These are phyloP conservation scores for Euphrasia arctica DNA, from an alignment of 305 asterid species.

Conservation along the genomic window DNA sequence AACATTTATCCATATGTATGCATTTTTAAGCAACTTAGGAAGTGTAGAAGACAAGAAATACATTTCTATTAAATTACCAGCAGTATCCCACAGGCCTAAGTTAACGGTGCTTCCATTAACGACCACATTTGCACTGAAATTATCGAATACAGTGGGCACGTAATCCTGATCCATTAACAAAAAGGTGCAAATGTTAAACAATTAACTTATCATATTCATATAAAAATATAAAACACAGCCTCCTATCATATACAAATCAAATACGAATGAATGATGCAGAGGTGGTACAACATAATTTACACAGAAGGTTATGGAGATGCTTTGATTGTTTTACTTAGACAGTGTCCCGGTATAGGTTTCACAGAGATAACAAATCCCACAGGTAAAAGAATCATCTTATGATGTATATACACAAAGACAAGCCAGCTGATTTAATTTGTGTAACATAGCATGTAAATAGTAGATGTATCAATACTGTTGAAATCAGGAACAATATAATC, in stretches of 20 bases:
- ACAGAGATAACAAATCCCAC: not conserved
- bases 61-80: constrained; percentile 53
- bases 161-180: constrained; percentile 61
- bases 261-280: constrained; percentile 2
- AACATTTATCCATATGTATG: constrained; percentile 1
- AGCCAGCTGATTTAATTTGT: not conserved
- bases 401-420: not conserved
- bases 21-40: constrained; percentile 10
- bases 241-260: constrained; percentile 16
- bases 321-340: not conserved
- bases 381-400: not conserved
- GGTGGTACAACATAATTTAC: not conserved
- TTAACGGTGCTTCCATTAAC: constrained; percentile 93
- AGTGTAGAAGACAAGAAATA: not conserved
- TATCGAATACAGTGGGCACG: constrained; percentile 95
- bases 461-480: not conserved
- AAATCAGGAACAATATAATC: not conserved
- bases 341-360: not conserved
- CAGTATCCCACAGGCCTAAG: constrained; percentile 99
- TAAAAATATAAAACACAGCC: not conserved
- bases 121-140: constrained; percentile 97
- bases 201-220: constrained; percentile 5
- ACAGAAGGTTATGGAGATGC: not conserved
- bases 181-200: constrained; percentile 23
- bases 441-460: not conserved